These are phyloP conservation scores for Kandelia obovata DNA, from an alignment of 345 rosid genomes.

Conservation along the genomic window DNA sequence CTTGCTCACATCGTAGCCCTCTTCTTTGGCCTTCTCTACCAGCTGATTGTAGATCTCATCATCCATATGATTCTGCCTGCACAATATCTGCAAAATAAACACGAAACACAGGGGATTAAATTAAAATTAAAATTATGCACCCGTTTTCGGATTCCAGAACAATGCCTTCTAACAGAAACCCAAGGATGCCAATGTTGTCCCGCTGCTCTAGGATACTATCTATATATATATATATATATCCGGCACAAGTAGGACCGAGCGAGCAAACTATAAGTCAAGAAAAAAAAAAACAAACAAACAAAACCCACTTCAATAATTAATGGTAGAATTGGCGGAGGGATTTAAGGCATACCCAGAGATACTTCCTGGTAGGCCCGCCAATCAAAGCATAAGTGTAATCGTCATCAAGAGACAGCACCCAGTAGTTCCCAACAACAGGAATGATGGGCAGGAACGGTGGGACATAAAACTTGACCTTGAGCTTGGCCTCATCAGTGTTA, in stretches of 20 bases:
- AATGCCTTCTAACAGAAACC: too few species aligned
- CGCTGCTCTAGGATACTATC: too few species aligned
- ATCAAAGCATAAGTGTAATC: conserved; percentile 64
- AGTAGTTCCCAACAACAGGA: conserved; percentile 81
- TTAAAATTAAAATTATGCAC: too few species aligned
- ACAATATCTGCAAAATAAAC: conserved; percentile 46
- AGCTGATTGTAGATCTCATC: conserved; percentile 58
- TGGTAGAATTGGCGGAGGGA: too few species aligned
- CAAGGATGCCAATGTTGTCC: too few species aligned
- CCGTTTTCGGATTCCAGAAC: too few species aligned
- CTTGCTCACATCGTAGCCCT: conserved; percentile 70
- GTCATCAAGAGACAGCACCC: conserved; percentile 71
- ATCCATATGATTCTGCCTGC: conserved; percentile 56
- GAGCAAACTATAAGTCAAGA: too few species aligned
- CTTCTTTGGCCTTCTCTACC: conserved; percentile 57
- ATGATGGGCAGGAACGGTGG: conserved; percentile 88
- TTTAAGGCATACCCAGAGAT: conserved; percentile 62
- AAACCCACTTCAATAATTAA: too few species aligned
- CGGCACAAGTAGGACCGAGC: too few species aligned
- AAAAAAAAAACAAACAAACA: too few species aligned
- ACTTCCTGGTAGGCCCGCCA: conserved; percentile 70
- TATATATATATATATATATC: too few species aligned
- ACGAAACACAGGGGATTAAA: background rate
- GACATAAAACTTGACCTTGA: conserved; percentile 81
- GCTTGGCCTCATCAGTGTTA: conserved; percentile 80